Conservation (phyloP, 352 stramenopile species). For the Globisporangium acanthophoron region DNA sequence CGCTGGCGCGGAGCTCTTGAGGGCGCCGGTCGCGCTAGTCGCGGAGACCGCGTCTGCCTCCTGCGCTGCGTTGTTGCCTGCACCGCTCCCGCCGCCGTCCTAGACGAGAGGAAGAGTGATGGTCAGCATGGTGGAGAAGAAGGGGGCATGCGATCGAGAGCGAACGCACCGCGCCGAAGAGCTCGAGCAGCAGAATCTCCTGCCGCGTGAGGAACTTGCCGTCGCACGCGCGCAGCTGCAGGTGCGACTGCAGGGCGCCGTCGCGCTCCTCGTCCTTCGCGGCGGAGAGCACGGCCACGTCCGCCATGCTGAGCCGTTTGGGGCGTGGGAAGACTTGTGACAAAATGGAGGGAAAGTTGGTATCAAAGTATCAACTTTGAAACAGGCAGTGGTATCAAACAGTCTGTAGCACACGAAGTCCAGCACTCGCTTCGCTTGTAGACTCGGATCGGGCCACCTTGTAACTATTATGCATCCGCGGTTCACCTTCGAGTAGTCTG, state of each 20-base stretch:
- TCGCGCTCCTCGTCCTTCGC: slow-evolving; percentile 41
- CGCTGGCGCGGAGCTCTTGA: neutral
- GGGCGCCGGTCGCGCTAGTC: neutral
- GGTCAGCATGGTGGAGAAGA: neutral
- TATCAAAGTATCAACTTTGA: too few species aligned
- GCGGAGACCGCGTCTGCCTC: neutral
- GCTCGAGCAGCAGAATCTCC: slow-evolving; percentile 67
- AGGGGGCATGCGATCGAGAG: neutral
- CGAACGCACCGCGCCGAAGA: slow-evolving; percentile 31
- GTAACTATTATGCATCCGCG: too few species aligned
- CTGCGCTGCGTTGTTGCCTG: neutral
- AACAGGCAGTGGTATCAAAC: too few species aligned
- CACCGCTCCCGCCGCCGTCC: slow-evolving; percentile 5
- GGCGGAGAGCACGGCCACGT: neutral
- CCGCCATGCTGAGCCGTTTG: neutral
- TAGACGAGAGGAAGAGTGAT: neutral
- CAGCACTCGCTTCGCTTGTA: too few species aligned
- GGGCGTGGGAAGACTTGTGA: neutral
- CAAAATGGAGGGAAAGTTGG: neutral
- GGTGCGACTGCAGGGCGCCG: slow-evolving; percentile 48
- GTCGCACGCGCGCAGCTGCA: slow-evolving; percentile 63
- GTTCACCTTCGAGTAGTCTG: too few species aligned
- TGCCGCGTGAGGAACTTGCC: slow-evolving; percentile 75
- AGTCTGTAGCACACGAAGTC: too few species aligned
- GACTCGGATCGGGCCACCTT: too few species aligned